A percentile compares a stretch with the other conserved stretches of the same genome.
These are phyloP conservation scores for Candida easanensis DNA, from an alignment of 805 yeast species.

Conservation along the genomic window DNA sequence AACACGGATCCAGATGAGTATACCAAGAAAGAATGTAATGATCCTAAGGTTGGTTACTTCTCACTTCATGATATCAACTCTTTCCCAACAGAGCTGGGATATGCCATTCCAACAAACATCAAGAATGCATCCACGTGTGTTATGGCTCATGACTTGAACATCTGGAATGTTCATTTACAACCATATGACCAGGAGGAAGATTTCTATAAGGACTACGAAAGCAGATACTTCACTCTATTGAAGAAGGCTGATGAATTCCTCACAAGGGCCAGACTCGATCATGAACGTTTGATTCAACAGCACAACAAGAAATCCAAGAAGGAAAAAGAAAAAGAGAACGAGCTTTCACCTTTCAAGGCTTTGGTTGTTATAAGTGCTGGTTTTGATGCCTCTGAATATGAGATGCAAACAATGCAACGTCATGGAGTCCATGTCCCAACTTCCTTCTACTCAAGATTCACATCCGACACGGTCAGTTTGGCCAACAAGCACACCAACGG, in stretches of 20 bases:
- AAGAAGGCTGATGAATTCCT: constrained; percentile 67
- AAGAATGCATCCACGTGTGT: constrained; percentile 78
- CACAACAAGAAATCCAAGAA: constrained; percentile 4
- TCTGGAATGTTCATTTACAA: constrained; percentile 83
- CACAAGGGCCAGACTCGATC: constrained; percentile 42
- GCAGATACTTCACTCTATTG: constrained; percentile 58
- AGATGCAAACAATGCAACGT: constrained; percentile 80
- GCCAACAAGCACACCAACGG: constrained; percentile 64
- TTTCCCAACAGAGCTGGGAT: constrained; percentile 79
- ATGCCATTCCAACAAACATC: constrained; percentile 67
- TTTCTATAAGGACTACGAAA: constrained; percentile 58
- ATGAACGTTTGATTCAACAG: constrained; percentile 28
- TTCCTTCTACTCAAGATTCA: constrained; percentile 67
- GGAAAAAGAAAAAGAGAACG: constrained; percentile 4
- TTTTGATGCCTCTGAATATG: constrained; percentile 83
- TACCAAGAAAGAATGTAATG: constrained; percentile 36
- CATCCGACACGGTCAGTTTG: constrained; percentile 66
- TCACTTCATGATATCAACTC: constrained; percentile 84
- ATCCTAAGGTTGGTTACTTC: constrained; percentile 74
- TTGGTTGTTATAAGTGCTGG: constrained; percentile 80
- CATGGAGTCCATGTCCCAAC: constrained; percentile 83
- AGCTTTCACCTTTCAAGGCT: constrained; percentile 42
- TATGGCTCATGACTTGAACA: constrained; percentile 69
- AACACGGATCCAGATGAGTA: constrained; percentile 36
- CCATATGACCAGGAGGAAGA: constrained; percentile 62